Conservation (phyloP, 2,329 filamentous ascomycete species). For the Dactylellina sp. region DNA sequence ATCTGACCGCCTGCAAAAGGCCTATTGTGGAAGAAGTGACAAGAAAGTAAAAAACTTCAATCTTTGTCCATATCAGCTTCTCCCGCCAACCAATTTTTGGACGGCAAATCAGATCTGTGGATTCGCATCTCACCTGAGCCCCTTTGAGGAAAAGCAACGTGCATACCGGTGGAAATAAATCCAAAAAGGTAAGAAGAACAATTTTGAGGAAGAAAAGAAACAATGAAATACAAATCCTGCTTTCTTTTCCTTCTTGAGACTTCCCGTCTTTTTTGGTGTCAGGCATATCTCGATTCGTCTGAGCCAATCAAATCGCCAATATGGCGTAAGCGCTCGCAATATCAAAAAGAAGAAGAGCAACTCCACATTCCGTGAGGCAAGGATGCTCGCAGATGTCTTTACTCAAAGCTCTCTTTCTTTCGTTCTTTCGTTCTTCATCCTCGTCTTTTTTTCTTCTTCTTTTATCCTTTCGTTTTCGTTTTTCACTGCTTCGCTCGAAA, state of each 20-base stretch:
- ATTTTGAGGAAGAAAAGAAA: constrained; percentile 14
- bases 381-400: constrained; percentile 42
- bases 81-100: constrained; percentile 41
- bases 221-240: constrained; percentile 35
- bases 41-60: constrained; percentile 2
- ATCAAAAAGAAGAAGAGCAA: constrained; percentile 41
- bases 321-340: constrained; percentile 57
- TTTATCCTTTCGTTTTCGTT: constrained; percentile 14
- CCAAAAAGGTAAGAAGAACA: constrained; percentile 2
- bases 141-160: constrained; percentile 32
- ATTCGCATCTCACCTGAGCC: constrained; percentile 44
- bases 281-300: constrained; percentile 47
- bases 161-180: background rate
- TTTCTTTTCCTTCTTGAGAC: constrained; percentile 34
- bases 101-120: constrained; percentile 51
- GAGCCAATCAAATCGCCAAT: constrained; percentile 54
- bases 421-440: too few relatives aligned
- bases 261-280: constrained; percentile 43
- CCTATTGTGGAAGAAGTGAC: constrained; percentile 28
- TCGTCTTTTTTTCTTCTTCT: constrained; percentile 25
- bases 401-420: too few relatives aligned
- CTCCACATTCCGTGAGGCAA: constrained; percentile 57
- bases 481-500: constrained; percentile 5
- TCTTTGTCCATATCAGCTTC: constrained; percentile 35
- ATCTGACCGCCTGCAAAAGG: constrained; percentile 52